Evolutionary conservation across 176 grass and related monocot species (phyloP).

Genomic region (Oryza longistaminata): DNA sequence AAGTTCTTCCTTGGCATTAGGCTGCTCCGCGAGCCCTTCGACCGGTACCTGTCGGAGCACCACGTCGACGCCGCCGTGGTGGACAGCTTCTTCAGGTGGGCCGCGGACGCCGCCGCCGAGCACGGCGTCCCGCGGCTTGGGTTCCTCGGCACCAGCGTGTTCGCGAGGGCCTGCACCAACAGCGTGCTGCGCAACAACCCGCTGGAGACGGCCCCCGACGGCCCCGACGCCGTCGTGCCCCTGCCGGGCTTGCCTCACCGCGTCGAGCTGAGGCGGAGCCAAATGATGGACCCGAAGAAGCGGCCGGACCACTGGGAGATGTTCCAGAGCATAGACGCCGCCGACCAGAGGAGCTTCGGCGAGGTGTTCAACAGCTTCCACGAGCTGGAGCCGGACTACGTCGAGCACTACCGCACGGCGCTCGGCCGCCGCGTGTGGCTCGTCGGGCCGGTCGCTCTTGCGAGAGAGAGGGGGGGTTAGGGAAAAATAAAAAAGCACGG

Average conservation of each 20-base stretch:
- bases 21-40: constrained; percentile 46
- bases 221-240: background rate
- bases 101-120: constrained; percentile 28
- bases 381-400: constrained; percentile 58
- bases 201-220: background rate
- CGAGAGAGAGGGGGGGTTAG: too few relatives aligned
- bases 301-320: background rate
- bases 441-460: constrained; percentile 55
- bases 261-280: constrained; percentile 40
- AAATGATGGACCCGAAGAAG: constrained; percentile 19
- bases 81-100: constrained; percentile 56
- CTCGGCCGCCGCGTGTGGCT: constrained; percentile 39
- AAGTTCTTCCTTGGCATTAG: constrained; percentile 15
- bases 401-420: constrained; percentile 18
- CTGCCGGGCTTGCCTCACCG: constrained; percentile 50
- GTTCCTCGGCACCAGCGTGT: constrained; percentile 55
- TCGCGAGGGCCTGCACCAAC: constrained; percentile 32
- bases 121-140: constrained; percentile 42
- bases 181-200: constrained; percentile 22
- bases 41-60: constrained; percentile 25
- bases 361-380: constrained; percentile 65
- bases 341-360: constrained; percentile 39
- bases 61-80: constrained; percentile 45
- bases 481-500: too few relatives aligned
- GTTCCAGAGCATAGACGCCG: background rate